Evolutionary conservation across 1,284 basidiomycete genomes (phyloP).

Genomic region (Moniliella sp.): DNA sequence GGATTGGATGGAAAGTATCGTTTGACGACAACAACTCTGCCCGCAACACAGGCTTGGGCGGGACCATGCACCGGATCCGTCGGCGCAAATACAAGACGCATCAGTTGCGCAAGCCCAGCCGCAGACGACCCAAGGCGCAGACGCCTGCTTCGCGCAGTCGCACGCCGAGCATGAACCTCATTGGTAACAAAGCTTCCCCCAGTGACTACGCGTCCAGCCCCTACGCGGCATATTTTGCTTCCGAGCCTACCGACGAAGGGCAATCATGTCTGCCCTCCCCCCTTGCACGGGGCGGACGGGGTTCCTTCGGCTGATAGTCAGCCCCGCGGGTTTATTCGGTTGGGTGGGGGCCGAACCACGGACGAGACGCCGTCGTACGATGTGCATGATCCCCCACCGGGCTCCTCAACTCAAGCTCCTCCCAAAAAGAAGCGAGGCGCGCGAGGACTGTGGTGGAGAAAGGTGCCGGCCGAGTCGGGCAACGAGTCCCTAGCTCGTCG

Average conservation of each 20-base stretch:
- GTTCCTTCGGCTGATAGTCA: constrained; percentile 6
- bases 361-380: constrained; percentile 13
- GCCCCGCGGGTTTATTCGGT: constrained; percentile 12
- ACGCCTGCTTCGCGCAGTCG: no score
- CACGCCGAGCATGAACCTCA: background rate
- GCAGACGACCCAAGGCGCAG: constrained; percentile 6
- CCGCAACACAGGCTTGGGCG: constrained; percentile 13
- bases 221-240: constrained; percentile 12
- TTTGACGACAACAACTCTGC: constrained; percentile 46
- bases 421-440: no score
- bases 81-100: constrained; percentile 9
- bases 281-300: constrained; percentile 1
- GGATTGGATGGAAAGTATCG: constrained; percentile 54
- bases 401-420: no score
- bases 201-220: constrained; percentile 5
- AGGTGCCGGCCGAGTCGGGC: no score
- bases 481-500: no score
- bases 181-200: constrained; percentile 3
- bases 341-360: constrained; percentile 16
- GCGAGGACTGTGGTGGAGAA: no score
- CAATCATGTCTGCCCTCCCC: constrained; percentile 22
- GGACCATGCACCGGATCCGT: constrained; percentile 14
- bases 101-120: no score
- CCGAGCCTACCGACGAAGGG: constrained; percentile 19
- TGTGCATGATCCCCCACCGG: no score